phyloP scores from a whole-genome alignment of 306 rosid species.

The Rubus parviflorus region DNA sequence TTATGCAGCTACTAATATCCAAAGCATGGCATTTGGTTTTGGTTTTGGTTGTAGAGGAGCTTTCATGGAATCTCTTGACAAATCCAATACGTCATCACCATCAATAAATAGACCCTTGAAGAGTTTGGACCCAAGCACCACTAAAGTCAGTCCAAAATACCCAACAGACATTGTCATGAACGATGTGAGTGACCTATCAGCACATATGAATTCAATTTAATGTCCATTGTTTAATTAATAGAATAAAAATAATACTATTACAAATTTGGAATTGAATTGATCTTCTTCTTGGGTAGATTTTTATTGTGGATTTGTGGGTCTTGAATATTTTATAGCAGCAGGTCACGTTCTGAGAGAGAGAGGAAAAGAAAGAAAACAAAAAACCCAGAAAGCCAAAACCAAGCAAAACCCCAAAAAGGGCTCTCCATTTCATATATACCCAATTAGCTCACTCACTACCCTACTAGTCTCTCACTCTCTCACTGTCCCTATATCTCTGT shows the following conservation, averaged over 20 bases:
- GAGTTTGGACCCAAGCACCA: constrained; percentile 35
- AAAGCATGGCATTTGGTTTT: background rate
- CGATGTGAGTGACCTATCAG: constrained; percentile 13
- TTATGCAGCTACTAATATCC: constrained; percentile 6
- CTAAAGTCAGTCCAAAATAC: constrained; percentile 1
- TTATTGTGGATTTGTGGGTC: background rate
- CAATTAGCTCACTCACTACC: background rate
- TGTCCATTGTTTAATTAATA: background rate
- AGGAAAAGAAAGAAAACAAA: constrained; percentile 24
- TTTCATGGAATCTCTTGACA: constrained; percentile 39
- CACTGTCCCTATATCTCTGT: constrained; percentile 26
- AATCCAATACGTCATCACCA: constrained; percentile 40
- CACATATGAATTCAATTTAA: background rate
- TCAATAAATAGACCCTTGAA: constrained; percentile 33
- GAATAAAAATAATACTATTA: too few relatives aligned
- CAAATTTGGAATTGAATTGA: background rate
- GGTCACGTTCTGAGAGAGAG: constrained; percentile 60
- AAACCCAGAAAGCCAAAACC: constrained; percentile 31
- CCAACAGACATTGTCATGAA: constrained; percentile 29
- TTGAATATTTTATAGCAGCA: background rate
- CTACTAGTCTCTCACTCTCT: constrained; percentile 9
- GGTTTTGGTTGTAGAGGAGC: constrained; percentile 1
- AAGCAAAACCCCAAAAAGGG: constrained; percentile 22
- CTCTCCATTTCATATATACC: constrained; percentile 21
- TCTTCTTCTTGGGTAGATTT: background rate